Evolutionary conservation across 306 rosid genomes (phyloP).

Genomic region (Glycine tomentella): DNA sequence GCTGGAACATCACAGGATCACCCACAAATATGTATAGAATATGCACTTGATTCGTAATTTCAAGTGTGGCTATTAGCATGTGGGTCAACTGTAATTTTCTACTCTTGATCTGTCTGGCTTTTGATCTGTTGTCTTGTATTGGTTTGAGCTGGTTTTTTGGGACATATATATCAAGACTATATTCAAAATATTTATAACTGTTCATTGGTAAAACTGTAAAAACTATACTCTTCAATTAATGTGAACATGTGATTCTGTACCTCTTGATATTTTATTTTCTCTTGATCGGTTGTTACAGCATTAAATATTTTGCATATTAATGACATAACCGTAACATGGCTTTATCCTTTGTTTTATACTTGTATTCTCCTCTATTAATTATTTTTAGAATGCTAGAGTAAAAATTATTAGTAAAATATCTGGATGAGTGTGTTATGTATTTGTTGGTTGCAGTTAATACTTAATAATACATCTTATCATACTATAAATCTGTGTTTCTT

Average conservation of each 20-base stretch:
- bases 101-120: conserved; percentile 9
- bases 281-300: conserved; percentile 3
- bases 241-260: neutral
- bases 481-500: conserved; percentile 38
- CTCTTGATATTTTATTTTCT: conserved; percentile 27
- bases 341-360: conserved; percentile 14
- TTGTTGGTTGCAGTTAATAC: conserved; percentile 1
- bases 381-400: neutral
- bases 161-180: neutral
- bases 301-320: neutral
- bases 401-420: conserved; percentile 26
- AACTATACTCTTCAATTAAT: conserved; percentile 6
- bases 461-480: conserved; percentile 4
- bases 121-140: conserved; percentile 22
- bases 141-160: conserved; percentile 19
- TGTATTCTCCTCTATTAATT: conserved; percentile 21
- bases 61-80: conserved; percentile 8
- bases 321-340: neutral
- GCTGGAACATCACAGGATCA: conserved; percentile 9
- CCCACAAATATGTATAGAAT: conserved; percentile 11
- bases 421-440: conserved; percentile 18
- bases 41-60: conserved; percentile 20
- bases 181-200: too few species aligned
- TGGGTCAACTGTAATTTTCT: conserved; percentile 24
- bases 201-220: too few species aligned